A percentile compares a stretch with the other conserved stretches of the same genome.
Conservation (phyloP, 495 filamentous ascomycete species). For the Penicillium angulare region DNA sequence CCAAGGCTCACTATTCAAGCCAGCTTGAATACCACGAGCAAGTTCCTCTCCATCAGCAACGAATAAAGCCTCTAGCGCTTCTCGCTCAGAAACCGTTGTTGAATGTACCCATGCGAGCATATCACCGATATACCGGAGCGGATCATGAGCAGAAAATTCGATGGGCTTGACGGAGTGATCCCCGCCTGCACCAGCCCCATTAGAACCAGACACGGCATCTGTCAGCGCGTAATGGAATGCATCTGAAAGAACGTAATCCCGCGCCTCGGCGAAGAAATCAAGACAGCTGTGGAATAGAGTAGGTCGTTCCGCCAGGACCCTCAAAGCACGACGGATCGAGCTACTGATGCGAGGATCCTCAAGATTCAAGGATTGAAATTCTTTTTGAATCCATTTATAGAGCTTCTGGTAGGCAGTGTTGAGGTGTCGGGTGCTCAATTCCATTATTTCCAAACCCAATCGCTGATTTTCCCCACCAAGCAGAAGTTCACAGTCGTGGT, state of each 20-base stretch:
- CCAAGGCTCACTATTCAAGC: slow-evolving; percentile 87
- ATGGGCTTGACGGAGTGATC: slow-evolving; percentile 77
- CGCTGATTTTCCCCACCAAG: slow-evolving; percentile 88
- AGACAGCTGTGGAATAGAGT: slow-evolving; percentile 90
- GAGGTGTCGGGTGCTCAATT: slow-evolving; percentile 80
- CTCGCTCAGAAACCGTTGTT: slow-evolving; percentile 85
- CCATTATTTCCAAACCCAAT: slow-evolving; percentile 84
- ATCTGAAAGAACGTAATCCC: slow-evolving; percentile 83
- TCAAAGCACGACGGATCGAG: slow-evolving; percentile 78
- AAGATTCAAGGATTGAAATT: slow-evolving; percentile 88
- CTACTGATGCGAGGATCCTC: slow-evolving; percentile 92
- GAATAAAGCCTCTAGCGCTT: slow-evolving; percentile 89
- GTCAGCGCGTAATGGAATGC: slow-evolving; percentile 90
- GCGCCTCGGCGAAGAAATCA: slow-evolving; percentile 88
- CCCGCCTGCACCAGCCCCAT: slow-evolving; percentile 20
- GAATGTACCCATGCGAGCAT: slow-evolving; percentile 99
- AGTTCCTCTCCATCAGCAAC: slow-evolving; percentile 91
- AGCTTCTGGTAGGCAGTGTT: slow-evolving; percentile 92
- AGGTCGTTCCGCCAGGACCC: slow-evolving; percentile 86
- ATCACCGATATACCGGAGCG: slow-evolving; percentile 88
- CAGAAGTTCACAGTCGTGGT: slow-evolving; percentile 82
- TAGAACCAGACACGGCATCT: slow-evolving; percentile 53
- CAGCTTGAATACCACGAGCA: slow-evolving; percentile 78
- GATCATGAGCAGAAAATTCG: slow-evolving; percentile 89
- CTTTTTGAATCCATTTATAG: slow-evolving; percentile 89